Base-by-base conservation (phyloP, 2,329 filamentous ascomycete species). In the Venturia pyrina region DNA sequence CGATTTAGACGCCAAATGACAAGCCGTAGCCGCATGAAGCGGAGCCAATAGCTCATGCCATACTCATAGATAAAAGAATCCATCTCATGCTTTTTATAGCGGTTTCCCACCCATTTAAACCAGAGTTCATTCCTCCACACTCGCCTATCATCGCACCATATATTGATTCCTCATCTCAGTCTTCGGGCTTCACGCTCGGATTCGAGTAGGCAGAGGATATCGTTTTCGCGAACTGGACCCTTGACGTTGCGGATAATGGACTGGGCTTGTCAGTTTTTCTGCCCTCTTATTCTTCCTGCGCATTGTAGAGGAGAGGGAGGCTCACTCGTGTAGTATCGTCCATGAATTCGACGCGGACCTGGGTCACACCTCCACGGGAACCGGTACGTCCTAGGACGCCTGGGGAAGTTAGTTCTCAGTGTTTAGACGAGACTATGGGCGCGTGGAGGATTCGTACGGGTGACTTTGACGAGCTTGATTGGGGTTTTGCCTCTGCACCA, bases 231-330 rank as follows among this genome's bases (percentile, higher is more conserved):
- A 76, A 88, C 85, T 87, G 75, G 73, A 41, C 60, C 95, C 90
- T 99, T 99, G 84, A 99, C 95, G 89, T 99, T 99, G 78, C 95
- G 91, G 87, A 99, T 99, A 82, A 99, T 99, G 82, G 87, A 66
- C 63, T 65, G 40, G 11, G 21, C 63, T 7, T 40, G 44, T 64
- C 43, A 64, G 62, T 24, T 37, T 37, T n/a, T 21, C 2, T 10
- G 5, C 19, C 28, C 7, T 13, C 17, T 43, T 17, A 1, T 21
- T 19, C 4, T 32, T 46, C 32, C 24, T 28, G 44, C 4, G 44
- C 32, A 34, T 21, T 37, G 28, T 37, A 17, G 41, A 5, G 13
- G 5, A 43, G 41, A 43, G 46, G 21, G 46, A 64, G 21, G 43
- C 63, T 44, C 53, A 65, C 65, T 62, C 67, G 66, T 28, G 68